Evolutionary conservation across 2,329 filamentous ascomycete genomes (phyloP), one percentile per base, ranked within the genome.

Genomic region (Alternaria metachromatica): DNA sequence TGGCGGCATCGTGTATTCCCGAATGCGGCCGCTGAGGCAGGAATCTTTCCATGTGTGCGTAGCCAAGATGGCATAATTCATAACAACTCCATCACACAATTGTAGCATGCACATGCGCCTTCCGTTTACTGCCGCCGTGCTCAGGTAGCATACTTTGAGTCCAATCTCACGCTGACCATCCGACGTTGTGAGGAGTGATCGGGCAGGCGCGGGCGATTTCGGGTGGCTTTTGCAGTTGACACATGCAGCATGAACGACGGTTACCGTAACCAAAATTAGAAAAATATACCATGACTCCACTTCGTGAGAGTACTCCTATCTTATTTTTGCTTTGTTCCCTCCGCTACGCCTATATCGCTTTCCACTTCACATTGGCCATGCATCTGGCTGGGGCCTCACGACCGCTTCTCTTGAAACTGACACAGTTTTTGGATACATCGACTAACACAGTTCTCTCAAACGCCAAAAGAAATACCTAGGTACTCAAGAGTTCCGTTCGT

Each of bases 201-300:
- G 60, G 41, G 46, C 48, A 43, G 23, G 20, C 25, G 30, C 60
- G 63, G 63, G 60, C 25, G 15, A 25, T 41, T 3, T 41, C 55
- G 60, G 51, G 43, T 50, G 59, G 43, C 20, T 23, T 23, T 6
- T 45, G 25, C 20, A 48, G 45, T 54, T 50, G 28, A 37, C 55
- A 43, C 33, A 37, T 44, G 26, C 3, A 18, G 37, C 37, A 41
- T 41, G 37, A 41, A 41, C 37, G 25, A 48, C 60, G 55, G 59
- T 18, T 53, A 50, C n/a, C 18, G 58, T 37, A 45, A 30, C 62
- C 51, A 62, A 30, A 64, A 64, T 50, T 10, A 33, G 62, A 55
- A 23, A 48, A 26, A 26, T 11, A n/a, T 54, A 20, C 53, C 46
- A 53, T 18, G 15, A 5, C 23, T 51, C 45, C 45, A 46, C 25